Evolutionary conservation across 257 asterid species (phyloP).

Genomic region (Nicotiana sylvestris): DNA sequence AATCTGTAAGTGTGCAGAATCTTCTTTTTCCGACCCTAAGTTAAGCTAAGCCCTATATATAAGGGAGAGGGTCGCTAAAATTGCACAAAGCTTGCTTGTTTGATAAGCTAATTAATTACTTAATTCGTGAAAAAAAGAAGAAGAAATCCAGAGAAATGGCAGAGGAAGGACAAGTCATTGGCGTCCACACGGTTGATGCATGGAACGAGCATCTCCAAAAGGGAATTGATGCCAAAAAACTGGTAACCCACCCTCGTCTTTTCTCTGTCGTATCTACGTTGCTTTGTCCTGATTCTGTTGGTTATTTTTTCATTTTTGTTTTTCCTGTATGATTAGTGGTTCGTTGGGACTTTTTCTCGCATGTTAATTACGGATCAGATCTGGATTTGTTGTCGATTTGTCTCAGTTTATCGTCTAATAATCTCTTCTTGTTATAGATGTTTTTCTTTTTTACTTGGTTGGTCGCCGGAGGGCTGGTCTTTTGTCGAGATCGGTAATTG

Average conservation of each 20-base stretch:
- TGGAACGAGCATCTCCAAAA: constrained; percentile 71
- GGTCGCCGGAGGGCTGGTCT: too few species aligned
- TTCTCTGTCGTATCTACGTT: not conserved
- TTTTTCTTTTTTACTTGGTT: too few species aligned
- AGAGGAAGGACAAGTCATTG: constrained; percentile 69
- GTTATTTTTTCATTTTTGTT: not conserved
- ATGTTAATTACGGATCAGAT: not conserved
- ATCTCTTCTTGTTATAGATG: not conserved
- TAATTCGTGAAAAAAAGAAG: not conserved
- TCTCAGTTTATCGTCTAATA: not conserved
- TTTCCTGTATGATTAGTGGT: not conserved
- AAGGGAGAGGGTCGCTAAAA: not conserved
- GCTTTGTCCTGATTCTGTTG: not conserved
- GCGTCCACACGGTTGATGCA: constrained; percentile 60
- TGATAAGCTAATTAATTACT: not conserved
- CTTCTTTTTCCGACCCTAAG: not conserved
- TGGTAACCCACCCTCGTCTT: constrained; percentile 30
- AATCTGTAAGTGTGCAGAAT: not conserved
- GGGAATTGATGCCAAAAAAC: constrained; percentile 53
- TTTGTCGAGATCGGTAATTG: not conserved
- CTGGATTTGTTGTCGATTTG: not conserved
- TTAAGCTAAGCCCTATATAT: not conserved
- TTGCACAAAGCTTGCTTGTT: not conserved
- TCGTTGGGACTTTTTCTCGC: not conserved
- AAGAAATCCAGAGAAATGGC: constrained; percentile 30